Base-by-base conservation (phyloP, 179 eudicot genomes). In the Silene noctiflora region DNA sequence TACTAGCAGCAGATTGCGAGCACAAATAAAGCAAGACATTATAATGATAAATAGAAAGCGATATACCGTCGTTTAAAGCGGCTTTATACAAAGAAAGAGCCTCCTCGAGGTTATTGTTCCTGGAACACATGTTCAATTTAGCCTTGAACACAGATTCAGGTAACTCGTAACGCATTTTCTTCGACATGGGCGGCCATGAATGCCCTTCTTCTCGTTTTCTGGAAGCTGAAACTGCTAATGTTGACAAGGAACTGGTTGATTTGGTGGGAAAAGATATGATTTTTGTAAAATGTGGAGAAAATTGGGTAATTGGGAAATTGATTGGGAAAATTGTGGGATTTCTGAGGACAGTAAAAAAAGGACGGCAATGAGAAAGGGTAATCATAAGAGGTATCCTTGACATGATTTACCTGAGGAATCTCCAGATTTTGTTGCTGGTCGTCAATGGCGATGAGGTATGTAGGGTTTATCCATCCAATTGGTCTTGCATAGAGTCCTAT, bases 1-100 rank as follows among this genome's bases (percentile, higher is more conserved):
- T 67, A 65, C 16, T 20, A 66, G 27, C 39, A 63, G 69, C 74
- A 66, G 17, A 21, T 14, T 80, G 69, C 14, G 94, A 81, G 62
- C 97, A 94, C 46, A 92, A 77, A 79, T 94, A 94, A 65, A 94
- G 86, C 78, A 94, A 82, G 0, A 82, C 83, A 86, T 92, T 94
- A 61, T 89, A 94, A 80, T 90, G 90, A 66, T 87, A 82, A 51
- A 78, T 55, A 62, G 79, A 62, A 2, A 92, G 81, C 17, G 77
- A 69, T 7, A 80, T 79, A 56, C 88, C 83, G 27, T 84, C 81
- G 4, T 44, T 59, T 61, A 81, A 55, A n/a, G 95, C 97, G 0
- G 74, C 80, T 3, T 93, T 84, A 78, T 91, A 94, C 3, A 92
- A 75, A 1, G 68, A 75, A 66, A 94, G 81, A n/a, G 96, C 98